Evolutionary conservation across 257 asterid genomes (phyloP).

Genomic region (Gynochthodes officinalis): DNA sequence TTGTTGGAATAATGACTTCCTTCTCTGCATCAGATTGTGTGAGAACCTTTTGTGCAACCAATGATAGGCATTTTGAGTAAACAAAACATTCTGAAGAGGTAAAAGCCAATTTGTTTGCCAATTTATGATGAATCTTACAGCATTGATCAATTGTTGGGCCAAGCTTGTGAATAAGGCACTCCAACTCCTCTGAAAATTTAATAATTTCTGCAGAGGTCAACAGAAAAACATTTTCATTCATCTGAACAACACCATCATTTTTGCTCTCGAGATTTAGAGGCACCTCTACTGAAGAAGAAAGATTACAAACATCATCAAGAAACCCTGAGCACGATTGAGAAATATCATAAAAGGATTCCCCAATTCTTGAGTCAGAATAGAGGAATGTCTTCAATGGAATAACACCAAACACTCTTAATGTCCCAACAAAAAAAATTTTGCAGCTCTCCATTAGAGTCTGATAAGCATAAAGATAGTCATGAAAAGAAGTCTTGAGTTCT

Average conservation of each 20-base stretch:
- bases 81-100: slow-evolving; percentile 78
- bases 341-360: slow-evolving; percentile 34
- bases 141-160: slow-evolving; percentile 62
- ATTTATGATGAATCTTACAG: slow-evolving; percentile 67
- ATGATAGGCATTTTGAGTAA: slow-evolving; percentile 56
- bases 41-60: slow-evolving; percentile 33
- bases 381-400: slow-evolving; percentile 50
- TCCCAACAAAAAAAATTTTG: slow-evolving; percentile 47
- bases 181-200: slow-evolving; percentile 45
- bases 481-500: slow-evolving; percentile 52
- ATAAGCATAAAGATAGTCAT: slow-evolving; percentile 80
- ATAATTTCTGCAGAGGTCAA: slow-evolving; percentile 50
- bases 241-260: slow-evolving; percentile 30
- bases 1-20: slow-evolving; percentile 24
- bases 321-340: slow-evolving; percentile 46
- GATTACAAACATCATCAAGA: slow-evolving; percentile 52
- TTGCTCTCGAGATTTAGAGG: slow-evolving; percentile 35
- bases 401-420: slow-evolving; percentile 53
- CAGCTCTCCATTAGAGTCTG: slow-evolving; percentile 78
- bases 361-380: slow-evolving; percentile 39
- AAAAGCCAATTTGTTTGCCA: slow-evolving; percentile 55
- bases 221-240: slow-evolving; percentile 34
- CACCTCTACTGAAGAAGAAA: slow-evolving; percentile 31
- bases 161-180: slow-evolving; percentile 58
- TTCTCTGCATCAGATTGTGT: slow-evolving; percentile 35